Evolutionary conservation across 2,329 filamentous ascomycete genomes (phyloP), one percentile per base, ranked within the genome.

Genomic region (Simplicillium aogashimaense): DNA sequence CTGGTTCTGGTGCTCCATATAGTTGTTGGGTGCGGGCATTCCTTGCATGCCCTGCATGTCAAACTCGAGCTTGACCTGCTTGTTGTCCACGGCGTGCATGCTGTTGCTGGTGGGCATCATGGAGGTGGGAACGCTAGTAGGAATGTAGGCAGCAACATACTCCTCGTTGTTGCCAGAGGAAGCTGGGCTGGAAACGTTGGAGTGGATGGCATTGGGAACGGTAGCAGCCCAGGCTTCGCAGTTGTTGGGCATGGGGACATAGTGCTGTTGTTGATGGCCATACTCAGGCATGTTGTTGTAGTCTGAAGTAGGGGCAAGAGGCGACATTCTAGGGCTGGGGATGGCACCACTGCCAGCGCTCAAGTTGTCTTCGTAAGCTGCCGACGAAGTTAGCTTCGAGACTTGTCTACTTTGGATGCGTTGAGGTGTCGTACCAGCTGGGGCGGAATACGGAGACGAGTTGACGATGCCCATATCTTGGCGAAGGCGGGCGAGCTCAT

Each of bases 121-220:
- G 33, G 61, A 57, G 15, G 64, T 52, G 13, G 69, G 68, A 15
- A 69, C 63, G 46, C 68, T 72, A 17, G 67, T 69, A 8, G 69
- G 66, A 43, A 72, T 68, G 51, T 72, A 74, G 45, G 49, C 46
- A 39, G 51, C 53, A 43, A 56, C 61, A 51, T 69, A 71, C 37
- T 74, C 70, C 37, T 72, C 68, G 30, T 13, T 59, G 38, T 59
- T 60, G 35, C 59, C 63, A 2, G 70, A 70, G 3, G 71, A 73
- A 3, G 67, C 64, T 14, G 71, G 70, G 51, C 70, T 74, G 15
- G 71, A 72, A 10, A 69, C 69, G 37, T 63, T 69, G 37, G 70
- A 70, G 13, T 67, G 57, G 15, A 70, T 56, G 30, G 66, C 61
- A 39, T 63, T 63, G 17, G 66, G 57, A 7, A 71, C 57, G 12